Conservation (phyloP, 768 basidiomycete species). For the Suillus subluteus region DNA sequence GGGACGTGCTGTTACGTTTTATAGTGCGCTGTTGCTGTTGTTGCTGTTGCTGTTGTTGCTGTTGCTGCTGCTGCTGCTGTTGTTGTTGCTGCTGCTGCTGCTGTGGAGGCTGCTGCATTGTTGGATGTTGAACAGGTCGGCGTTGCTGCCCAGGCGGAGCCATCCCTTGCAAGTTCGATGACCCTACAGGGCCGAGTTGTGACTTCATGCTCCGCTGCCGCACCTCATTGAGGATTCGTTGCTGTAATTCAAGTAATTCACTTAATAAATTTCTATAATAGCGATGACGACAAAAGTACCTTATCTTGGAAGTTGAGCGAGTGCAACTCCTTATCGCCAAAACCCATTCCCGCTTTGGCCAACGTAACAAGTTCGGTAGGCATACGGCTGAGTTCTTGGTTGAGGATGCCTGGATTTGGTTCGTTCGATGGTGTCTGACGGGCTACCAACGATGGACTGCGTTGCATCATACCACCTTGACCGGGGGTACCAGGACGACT, state of each 20-base stretch:
- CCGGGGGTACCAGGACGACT: slow-evolving; percentile 62
- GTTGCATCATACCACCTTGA: slow-evolving; percentile 48
- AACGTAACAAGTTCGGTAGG: slow-evolving; percentile 35
- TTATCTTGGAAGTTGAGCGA: slow-evolving; percentile 59
- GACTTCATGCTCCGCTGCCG: slow-evolving; percentile 29
- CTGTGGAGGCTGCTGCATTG: slow-evolving; percentile 34
- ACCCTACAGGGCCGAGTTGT: slow-evolving; percentile 29
- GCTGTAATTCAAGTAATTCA: slow-evolving; percentile 11
- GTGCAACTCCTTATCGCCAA: slow-evolving; percentile 49
- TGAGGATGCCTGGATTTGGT: slow-evolving; percentile 31
- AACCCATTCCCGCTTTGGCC: slow-evolving; percentile 47
- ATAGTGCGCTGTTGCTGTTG: slow-evolving; percentile 32
- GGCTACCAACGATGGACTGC: slow-evolving; percentile 58
- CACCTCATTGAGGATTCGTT: slow-evolving; percentile 2
- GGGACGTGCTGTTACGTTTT: slow-evolving; percentile 65
- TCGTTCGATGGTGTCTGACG: slow-evolving; percentile 45
- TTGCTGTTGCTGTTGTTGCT: slow-evolving; percentile 27
- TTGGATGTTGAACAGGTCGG: slow-evolving; percentile 22
- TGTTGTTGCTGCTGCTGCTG: slow-evolving; percentile 29
- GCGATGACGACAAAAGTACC: slow-evolving; percentile 39
- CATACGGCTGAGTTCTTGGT: slow-evolving; percentile 46
- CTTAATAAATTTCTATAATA: slow-evolving; percentile 16
- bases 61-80: slow-evolving; percentile 11
- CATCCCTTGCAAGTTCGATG: slow-evolving; percentile 38
- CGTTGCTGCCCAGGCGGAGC: slow-evolving; percentile 47